These are phyloP conservation scores for Vitis riparia DNA, from an alignment of 164 flowering plant genomes.

Conservation along the genomic window DNA sequence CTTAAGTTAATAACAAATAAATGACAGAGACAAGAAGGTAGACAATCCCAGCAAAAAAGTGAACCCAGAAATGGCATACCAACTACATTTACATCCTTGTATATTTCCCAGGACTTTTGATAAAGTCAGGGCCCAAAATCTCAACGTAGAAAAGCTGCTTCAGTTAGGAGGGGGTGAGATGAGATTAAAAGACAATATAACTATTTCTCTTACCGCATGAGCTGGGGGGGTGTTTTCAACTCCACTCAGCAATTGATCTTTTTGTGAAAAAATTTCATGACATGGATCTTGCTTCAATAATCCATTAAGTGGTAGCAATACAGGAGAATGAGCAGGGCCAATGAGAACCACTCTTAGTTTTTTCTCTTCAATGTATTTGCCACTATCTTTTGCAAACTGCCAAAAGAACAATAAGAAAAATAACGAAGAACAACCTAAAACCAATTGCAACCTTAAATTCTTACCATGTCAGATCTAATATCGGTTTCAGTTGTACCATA, in stretches of 20 bases:
- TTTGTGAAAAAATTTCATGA: slow-evolving; percentile 17
- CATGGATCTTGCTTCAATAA: slow-evolving; percentile 31
- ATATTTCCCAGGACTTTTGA: too few relatives aligned
- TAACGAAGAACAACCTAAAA: neutral
- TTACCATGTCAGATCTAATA: slow-evolving; percentile 60
- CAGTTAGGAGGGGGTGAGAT: neutral
- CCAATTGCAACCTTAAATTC: slow-evolving; percentile 1
- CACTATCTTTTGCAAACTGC: slow-evolving; percentile 68
- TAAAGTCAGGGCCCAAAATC: too few relatives aligned
- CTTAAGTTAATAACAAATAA: too few relatives aligned
- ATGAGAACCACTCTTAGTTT: slow-evolving; percentile 67
- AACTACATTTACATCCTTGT: too few relatives aligned
- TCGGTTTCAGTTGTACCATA: slow-evolving; percentile 59
- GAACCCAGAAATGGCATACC: too few relatives aligned
- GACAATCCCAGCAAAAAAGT: too few relatives aligned
- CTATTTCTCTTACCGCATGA: slow-evolving; percentile 26
- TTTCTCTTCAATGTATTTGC: slow-evolving; percentile 66
- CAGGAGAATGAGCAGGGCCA: slow-evolving; percentile 59
- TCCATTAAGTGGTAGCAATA: slow-evolving; percentile 47
- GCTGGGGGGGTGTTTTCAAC: slow-evolving; percentile 35
- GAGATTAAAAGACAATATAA: neutral
- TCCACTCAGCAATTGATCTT: slow-evolving; percentile 25
- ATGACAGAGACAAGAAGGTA: too few relatives aligned
- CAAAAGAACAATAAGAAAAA: slow-evolving; percentile 19
- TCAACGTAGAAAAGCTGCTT: too few relatives aligned